phyloP scores from a whole-genome alignment of 257 asterid genomes.

The Solanum paucissectum region DNA sequence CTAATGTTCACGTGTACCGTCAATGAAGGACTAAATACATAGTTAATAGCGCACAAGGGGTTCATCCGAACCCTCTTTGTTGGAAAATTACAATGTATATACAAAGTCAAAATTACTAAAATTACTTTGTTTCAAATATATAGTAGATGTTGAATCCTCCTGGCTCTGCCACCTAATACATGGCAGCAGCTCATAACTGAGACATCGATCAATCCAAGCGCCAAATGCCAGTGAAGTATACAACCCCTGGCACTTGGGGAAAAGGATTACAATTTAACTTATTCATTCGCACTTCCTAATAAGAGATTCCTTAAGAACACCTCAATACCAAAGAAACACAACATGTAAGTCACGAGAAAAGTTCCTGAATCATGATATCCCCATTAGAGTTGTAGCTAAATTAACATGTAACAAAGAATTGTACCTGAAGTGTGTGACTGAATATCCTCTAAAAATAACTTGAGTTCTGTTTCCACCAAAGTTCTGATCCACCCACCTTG shows the following conservation, averaged over 20 bases:
- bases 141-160: neutral
- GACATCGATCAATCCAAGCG: neutral
- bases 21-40: neutral
- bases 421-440: slow-evolving; percentile 91
- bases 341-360: neutral
- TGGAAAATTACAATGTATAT: neutral
- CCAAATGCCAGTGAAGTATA: neutral
- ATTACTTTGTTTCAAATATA: too few species aligned
- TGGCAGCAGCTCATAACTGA: neutral
- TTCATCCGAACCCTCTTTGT: neutral
- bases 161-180: neutral
- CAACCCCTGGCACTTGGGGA: neutral
- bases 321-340: neutral
- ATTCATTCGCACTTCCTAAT: neutral
- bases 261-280: neutral
- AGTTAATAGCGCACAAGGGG: neutral
- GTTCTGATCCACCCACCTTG: slow-evolving; percentile 71
- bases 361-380: neutral
- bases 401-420: neutral
- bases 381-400: neutral
- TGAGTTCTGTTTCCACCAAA: slow-evolving; percentile 40
- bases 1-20: neutral
- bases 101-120: neutral
- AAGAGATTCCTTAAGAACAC: neutral
- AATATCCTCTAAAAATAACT: slow-evolving; percentile 79